Conservation (phyloP, 345 rosid genomes). For the Rhodomyrtus tomentosa region DNA sequence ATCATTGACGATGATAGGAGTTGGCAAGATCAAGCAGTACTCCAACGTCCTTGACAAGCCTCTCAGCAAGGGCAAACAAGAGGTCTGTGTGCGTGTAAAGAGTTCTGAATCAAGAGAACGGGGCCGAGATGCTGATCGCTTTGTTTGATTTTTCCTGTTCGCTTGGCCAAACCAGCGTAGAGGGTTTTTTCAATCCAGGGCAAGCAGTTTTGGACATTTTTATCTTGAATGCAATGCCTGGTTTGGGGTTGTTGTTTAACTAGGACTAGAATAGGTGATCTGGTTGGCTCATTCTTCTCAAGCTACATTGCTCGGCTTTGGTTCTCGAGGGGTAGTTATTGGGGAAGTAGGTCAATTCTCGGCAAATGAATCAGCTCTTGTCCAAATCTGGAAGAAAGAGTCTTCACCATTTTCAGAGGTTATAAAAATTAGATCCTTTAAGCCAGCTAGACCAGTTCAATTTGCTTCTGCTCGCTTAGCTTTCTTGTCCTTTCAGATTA, state of each 20-base stretch:
- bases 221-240: not conserved
- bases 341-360: not conserved
- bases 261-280: not conserved
- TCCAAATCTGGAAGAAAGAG: not conserved
- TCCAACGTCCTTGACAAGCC: slow-evolving; percentile 92
- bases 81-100: slow-evolving; percentile 24
- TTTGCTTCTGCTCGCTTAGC: not conserved
- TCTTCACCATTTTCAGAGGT: not conserved
- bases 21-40: slow-evolving; percentile 90
- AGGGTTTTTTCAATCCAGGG: too few relatives aligned
- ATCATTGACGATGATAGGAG: slow-evolving; percentile 58
- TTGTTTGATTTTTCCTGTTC: too few relatives aligned
- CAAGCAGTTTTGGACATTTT: not conserved
- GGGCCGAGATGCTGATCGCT: too few relatives aligned
- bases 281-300: not conserved
- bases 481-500: not conserved
- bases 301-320: not conserved
- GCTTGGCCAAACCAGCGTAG: too few relatives aligned
- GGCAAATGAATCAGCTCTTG: not conserved
- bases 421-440: not conserved
- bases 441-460: not conserved
- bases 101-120: too few relatives aligned
- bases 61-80: slow-evolving; percentile 96
- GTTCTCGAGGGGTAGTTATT: not conserved
- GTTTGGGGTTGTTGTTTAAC: not conserved